Evolutionary conservation across 441 rosid genomes (phyloP), one percentile per base, ranked within the genome.

Genomic region (Bocquillonia castaneifolia): DNA sequence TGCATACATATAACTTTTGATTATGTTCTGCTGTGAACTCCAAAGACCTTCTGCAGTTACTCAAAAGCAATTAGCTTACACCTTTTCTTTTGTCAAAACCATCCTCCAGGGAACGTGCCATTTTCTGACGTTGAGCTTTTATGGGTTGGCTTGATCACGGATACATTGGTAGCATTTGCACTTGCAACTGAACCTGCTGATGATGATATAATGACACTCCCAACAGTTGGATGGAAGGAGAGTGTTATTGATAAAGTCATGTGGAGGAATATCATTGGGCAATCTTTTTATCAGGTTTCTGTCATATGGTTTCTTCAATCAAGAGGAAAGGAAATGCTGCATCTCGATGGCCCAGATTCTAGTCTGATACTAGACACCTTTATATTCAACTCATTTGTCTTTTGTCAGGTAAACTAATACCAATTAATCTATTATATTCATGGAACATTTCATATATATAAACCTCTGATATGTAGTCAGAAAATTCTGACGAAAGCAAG

Each of bases 321-420:
- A 32, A 75, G 51, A 48, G 91, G 88, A 5, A 79, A 36, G 44
- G 45, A 59, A 9, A 68, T 79, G 32, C 81, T 86, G 1, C 3
- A 69, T 26, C 82, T 86, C 0, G 23, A 76, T 0, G 80, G 90
- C 69, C 77, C 72, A 68, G 70, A 77, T 5, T 17, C 82, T 59
- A 20, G 79, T 78, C 51, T 85, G 40, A 78, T 72, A 31, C 84
- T 74, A 55, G 67, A 78, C 13, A 83, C 86, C 0, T 26, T 86
- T 5, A 80, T 86, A 36, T 84, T 86, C 84, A 86, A 84, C 40
- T 50, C 81, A 0, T 83, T 86, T 32, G 85, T 86, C 64, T 62
- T 83, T 57, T 84, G 87, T 66, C 95, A 93, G 96, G 98, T 88
- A 83, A 76, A 9, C n/a, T n/a, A n/a, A n/a, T n/a, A n/a, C n/a